Conservation (phyloP, 202 grass and related monocot genomes). For the Bolboschoenoplectus hybrid region DNA sequence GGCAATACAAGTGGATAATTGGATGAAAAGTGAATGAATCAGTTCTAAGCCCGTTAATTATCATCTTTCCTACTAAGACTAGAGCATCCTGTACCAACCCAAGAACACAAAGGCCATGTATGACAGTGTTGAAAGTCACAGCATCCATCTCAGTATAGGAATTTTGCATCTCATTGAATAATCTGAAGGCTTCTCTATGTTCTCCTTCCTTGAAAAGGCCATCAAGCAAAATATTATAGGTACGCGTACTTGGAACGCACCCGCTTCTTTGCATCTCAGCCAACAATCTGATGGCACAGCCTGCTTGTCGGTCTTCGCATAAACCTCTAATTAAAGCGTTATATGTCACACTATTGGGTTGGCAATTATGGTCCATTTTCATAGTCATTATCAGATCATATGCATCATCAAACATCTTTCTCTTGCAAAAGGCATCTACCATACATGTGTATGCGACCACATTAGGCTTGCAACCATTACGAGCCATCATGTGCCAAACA, state of each 20-base stretch:
- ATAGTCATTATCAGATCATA: conserved; percentile 72
- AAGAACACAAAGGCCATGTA: conserved; percentile 61
- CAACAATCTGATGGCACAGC: conserved; percentile 56
- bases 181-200: conserved; percentile 45
- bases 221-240: conserved; percentile 75
- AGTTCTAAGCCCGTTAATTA: conserved; percentile 64
- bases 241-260: conserved; percentile 61
- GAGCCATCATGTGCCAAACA: conserved; percentile 69
- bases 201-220: conserved; percentile 72
- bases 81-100: conserved; percentile 57
- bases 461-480: conserved; percentile 69
- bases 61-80: conserved; percentile 66
- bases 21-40: conserved; percentile 66
- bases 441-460: conserved; percentile 80
- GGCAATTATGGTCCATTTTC: conserved; percentile 52
- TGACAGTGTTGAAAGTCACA: conserved; percentile 80
- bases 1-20: conserved; percentile 76
- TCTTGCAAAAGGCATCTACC: conserved; percentile 71
- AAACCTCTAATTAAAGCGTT: conserved; percentile 72
- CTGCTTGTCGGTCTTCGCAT: conserved; percentile 55
- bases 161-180: conserved; percentile 61
- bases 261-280: conserved; percentile 63
- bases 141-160: conserved; percentile 49
- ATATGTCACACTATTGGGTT: conserved; percentile 72
- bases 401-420: conserved; percentile 74